These are phyloP conservation scores for Petasospora fabianii DNA, from an alignment of 1,139 yeast species.

Conservation along the genomic window DNA sequence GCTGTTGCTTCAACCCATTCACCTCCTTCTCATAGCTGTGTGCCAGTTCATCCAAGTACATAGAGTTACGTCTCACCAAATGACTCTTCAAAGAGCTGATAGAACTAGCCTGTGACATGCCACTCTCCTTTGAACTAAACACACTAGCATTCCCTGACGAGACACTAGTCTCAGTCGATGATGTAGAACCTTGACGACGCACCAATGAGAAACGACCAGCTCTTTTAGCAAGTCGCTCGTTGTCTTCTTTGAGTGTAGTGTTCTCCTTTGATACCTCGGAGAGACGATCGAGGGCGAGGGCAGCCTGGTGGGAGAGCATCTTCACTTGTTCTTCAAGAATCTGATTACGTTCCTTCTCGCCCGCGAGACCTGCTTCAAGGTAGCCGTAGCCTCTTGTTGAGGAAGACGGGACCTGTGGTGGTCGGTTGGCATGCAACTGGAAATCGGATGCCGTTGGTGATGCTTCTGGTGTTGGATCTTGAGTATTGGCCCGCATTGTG, in stretches of 20 bases:
- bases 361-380: conserved; percentile 19
- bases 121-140: conserved; percentile 7
- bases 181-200: conserved; percentile 14
- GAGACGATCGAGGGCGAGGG: conserved; percentile 25
- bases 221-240: conserved; percentile 21
- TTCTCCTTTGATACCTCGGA: conserved; percentile 30
- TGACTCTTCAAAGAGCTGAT: conserved; percentile 19
- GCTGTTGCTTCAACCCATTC: conserved; percentile 10
- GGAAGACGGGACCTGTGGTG: conserved; percentile 13
- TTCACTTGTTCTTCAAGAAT: conserved; percentile 22
- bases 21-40: conserved; percentile 14
- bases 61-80: conserved; percentile 5
- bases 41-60: conserved; percentile 7
- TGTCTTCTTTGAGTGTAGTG: conserved; percentile 28
- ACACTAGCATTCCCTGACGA: too few relatives aligned
- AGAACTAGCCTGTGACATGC: conserved; percentile 22
- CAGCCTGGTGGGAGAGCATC: conserved; percentile 31
- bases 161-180: conserved; percentile 10
- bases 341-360: conserved; percentile 24
- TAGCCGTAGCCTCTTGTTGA: conserved; percentile 9
- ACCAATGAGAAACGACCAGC: conserved; percentile 7
- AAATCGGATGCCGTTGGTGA: conserved; percentile 20
- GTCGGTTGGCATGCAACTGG: too few relatives aligned
- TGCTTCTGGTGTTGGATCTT: conserved; percentile 2
- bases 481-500: conserved; percentile 7